These are phyloP conservation scores for Gonapodya prolifera DNA, from an alignment of 192 early-diverging fungal genomes.

Conservation along the genomic window DNA sequence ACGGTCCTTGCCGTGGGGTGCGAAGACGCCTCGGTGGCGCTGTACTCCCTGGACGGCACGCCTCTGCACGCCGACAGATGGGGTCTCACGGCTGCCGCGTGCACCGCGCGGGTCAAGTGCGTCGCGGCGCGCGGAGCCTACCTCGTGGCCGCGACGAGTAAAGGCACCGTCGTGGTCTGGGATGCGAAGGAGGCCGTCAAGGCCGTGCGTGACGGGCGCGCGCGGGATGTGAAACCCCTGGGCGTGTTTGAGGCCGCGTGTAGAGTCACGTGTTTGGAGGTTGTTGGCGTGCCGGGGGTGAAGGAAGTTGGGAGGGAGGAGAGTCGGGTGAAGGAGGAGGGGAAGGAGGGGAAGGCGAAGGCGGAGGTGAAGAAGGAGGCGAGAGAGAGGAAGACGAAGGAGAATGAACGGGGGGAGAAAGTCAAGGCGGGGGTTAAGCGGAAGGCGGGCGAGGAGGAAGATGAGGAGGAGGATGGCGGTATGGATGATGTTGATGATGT, in stretches of 20 bases:
- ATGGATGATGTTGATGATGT: not conserved
- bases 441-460: too few relatives aligned
- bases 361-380: not conserved
- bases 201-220: not conserved
- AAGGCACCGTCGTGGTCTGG: not conserved
- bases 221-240: not conserved
- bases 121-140: not conserved
- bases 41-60: not conserved
- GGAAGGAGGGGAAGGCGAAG: not conserved
- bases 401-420: not conserved
- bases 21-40: not conserved
- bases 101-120: not conserved
- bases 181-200: not conserved
- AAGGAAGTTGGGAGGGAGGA: not conserved
- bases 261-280: not conserved
- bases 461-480: not conserved
- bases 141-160: not conserved
- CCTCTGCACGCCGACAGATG: not conserved
- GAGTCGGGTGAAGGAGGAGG: not conserved
- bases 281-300: not conserved
- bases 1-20: not conserved
- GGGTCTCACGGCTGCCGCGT: not conserved
- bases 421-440: not conserved
- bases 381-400: not conserved
- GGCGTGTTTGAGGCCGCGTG: not conserved